Evolutionary conservation across 169 alveolate genomes (phyloP).

Genomic region (Cryptosporidium meleagridis): DNA sequence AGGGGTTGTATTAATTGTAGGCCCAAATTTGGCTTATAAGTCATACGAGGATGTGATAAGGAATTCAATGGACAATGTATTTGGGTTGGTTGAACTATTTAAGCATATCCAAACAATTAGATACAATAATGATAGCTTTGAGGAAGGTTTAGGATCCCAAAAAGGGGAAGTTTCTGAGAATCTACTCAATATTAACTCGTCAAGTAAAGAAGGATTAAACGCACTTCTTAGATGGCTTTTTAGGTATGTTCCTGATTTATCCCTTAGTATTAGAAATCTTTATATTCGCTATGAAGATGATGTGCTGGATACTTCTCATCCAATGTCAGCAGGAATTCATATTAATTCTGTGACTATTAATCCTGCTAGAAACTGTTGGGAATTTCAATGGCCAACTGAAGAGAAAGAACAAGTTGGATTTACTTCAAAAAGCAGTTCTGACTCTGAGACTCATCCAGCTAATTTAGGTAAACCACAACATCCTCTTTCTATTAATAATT

Average conservation of each 20-base stretch:
- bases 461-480: neutral
- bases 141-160: neutral
- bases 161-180: neutral
- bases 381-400: constrained; percentile 69
- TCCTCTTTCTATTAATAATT: constrained; percentile 28
- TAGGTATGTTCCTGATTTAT: constrained; percentile 66
- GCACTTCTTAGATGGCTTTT: constrained; percentile 63
- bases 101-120: constrained; percentile 45
- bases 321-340: constrained; percentile 68
- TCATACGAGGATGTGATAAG: constrained; percentile 54
- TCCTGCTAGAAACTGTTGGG: constrained; percentile 75
- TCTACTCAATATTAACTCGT: neutral
- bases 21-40: constrained; percentile 67
- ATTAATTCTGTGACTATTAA: constrained; percentile 51
- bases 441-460: neutral
- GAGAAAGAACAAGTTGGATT: constrained; percentile 37
- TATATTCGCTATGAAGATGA: constrained; percentile 70
- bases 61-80: constrained; percentile 66
- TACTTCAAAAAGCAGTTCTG: neutral
- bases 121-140: constrained; percentile 13
- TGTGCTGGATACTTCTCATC: constrained; percentile 55
- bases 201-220: constrained; percentile 70
- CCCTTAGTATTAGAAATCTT: constrained; percentile 52
- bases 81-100: constrained; percentile 33
- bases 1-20: constrained; percentile 60